These are phyloP conservation scores for Lotus japonicus DNA, from an alignment of 306 rosid genomes.

Conservation along the genomic window DNA sequence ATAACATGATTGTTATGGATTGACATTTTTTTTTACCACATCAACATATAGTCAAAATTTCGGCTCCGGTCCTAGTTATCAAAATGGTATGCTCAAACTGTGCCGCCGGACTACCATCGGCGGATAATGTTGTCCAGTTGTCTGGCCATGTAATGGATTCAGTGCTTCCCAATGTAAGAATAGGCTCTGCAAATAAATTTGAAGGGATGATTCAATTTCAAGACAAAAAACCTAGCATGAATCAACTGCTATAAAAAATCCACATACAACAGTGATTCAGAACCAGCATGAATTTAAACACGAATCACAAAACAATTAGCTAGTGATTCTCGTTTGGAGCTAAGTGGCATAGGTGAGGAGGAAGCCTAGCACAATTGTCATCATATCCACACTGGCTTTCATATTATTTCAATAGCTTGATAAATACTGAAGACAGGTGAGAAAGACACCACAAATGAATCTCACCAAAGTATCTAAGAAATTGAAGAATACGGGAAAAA, in stretches of 20 bases:
- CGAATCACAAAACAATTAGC: too few species aligned
- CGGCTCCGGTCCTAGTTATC: constrained; percentile 84
- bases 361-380: too few species aligned
- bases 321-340: too few species aligned
- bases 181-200: constrained; percentile 64
- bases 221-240: background rate
- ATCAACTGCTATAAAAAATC: background rate
- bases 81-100: constrained; percentile 94
- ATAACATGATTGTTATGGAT: background rate
- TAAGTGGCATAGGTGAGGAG: too few species aligned
- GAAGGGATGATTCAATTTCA: constrained; percentile 7
- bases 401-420: too few species aligned
- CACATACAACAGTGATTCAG: too few species aligned
- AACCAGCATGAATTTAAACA: too few species aligned
- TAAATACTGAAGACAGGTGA: background rate
- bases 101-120: constrained; percentile 88
- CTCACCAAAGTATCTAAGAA: background rate
- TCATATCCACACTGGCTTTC: too few species aligned
- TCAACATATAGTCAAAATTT: constrained; percentile 66
- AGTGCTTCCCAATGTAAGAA: constrained; percentile 77
- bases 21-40: constrained; percentile 6
- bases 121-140: constrained; percentile 80
- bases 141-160: constrained; percentile 81
- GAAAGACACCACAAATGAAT: background rate
- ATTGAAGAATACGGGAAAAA: background rate